Evolutionary conservation across 257 asterid genomes (phyloP), one percentile per base, ranked within the genome.

Genomic region (Verbena officinalis): DNA sequence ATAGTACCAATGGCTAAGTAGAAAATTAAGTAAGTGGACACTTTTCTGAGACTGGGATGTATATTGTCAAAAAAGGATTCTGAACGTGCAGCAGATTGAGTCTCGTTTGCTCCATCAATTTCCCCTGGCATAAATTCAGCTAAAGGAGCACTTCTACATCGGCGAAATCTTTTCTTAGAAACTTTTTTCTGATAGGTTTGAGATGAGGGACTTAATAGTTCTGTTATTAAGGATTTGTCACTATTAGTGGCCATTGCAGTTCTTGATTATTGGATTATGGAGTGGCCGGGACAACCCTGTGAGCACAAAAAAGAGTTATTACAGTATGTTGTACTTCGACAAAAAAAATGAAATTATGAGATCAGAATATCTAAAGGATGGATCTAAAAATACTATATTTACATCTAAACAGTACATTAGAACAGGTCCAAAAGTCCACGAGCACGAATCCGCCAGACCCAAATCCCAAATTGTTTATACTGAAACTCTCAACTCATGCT

Each of bases 81-180:
- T 27, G 88, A 56, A 43, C 17, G 66, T 20, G 68, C 74, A 60
- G 19, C 71, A 0, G 72, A 23, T 23, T 57, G 68, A 15, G 52
- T 40, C 42, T 22, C 81, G 48, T 58, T 63, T 9, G 45, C 66
- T 66, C 64, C 76, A 16, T 60, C 49, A 38, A 79, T 20, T 75
- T 85, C 91, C 24, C 79, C 75, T 0, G 82, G 85, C 61, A 73
- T 46, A 60, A 48, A 80, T 64, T 82, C 91, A 1, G 73, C 67
- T 64, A 76, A 3, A 30, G 97, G 98, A 50, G 90, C 89, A 67
- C 97, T 93, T 78, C 74, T 85, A 69, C 96, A 76, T 30, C 95
- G 81, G 38, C 97, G 96, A 9, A 55, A 75, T 70, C 67, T 82
- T 56, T 77, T 78, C 54, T 59, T 80, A 4, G 80, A 59, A 58